Base-by-base conservation (phyloP, 768 basidiomycete genomes). In the Termitomyces sp. region DNA sequence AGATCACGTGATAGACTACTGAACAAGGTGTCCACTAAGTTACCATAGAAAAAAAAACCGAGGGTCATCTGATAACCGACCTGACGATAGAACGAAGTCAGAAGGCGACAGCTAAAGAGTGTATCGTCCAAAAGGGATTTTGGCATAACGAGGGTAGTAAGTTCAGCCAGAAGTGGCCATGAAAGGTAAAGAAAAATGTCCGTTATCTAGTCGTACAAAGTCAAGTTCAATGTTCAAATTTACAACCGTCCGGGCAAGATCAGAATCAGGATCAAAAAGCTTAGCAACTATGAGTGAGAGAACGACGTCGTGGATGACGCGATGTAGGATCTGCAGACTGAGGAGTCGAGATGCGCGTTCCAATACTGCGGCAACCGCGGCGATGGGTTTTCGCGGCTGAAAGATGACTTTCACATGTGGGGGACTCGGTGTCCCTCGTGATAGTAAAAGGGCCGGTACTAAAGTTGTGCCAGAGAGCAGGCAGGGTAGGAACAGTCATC, bases 401-500 rank as follows among this genome's bases (percentile, higher is more conserved):
- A 66, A 59, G 48, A 37, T 58, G 61, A 18, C 45, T 59, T 39
- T 67, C 66, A 31, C 58, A 61, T 16, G 69, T 50, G 6, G 58
- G 53, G 46, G 67, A 61, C 41, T 76, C 75, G 37, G 63, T 36
- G 55, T 78, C 76, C 42, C 72, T 74, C 12, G 74, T 73, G n/a
- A 74, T 68, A 31, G 77, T 75, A 62, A 78, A 78, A 13, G 73
- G 73, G 33, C 78, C 77, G 36, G 77, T 76, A 60, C 68, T 74
- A 45, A 80, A 78, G 45, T 70, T 76, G 37, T 77, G 75, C 57
- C 82, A 74, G 37, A 84, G 74, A 20, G 80, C 65, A 3, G 89
- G 85, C 30, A 91, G 81, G 2, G 81, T 84, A 12, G 89, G 89
- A 57, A 91, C 76, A 53, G 78, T 76, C 69, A 88, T 79, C 15